Evolutionary conservation across 139 green algal genomes (phyloP), one percentile per base, ranked within the genome.

Genomic region (Chlorella sp.): DNA sequence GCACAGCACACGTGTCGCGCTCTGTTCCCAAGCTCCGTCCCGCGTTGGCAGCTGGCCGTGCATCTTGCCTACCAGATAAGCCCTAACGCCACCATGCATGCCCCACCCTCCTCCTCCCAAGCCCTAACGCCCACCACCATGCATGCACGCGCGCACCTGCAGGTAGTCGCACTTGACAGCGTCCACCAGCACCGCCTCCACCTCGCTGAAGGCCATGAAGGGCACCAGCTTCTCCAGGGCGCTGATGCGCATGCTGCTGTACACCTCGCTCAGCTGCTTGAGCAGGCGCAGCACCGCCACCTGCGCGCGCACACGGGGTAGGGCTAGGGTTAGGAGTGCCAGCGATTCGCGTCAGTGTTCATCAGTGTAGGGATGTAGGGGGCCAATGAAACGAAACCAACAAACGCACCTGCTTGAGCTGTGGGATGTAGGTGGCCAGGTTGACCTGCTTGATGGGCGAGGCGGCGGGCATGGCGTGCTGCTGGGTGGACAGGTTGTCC

Each of bases 161-260:
- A 99, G 74, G 84, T 90, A 97, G 71, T 88, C 87, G 76, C 89
- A 86, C 74, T 91, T 92, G 65, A 98, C 90, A 36, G 92, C 93
- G 33, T 98, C 92, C 62, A 97, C 93, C 35, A 98, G 81, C 35
- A 97, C 71, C 14, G 83, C 83, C 87, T 99, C 95, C 33, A 97
- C 86, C 79, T 94, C 86, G 26, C 73, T 76, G 35, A 96, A 93
- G 36, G 78, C 61, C 70, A 91, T 86, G 73, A 85, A 86, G 62
- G 83, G 81, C 71, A 89, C 84, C 42, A 89, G 68, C 42, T 42
- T 36, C 10, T 69, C 77, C 49, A 92, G 76, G 36, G 77, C 72
- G 34, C 29, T 65, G 29, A 89, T 86, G 59, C 74, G 74, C 81
- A 90, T 82, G 33, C 71, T 83, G 70, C 64, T 83, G 80, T 90